A percentile compares a stretch with the other conserved stretches of the same genome.
Conservation (phyloP, 371 early-diverging fungal genomes). For the Actinomucor elegans region DNA sequence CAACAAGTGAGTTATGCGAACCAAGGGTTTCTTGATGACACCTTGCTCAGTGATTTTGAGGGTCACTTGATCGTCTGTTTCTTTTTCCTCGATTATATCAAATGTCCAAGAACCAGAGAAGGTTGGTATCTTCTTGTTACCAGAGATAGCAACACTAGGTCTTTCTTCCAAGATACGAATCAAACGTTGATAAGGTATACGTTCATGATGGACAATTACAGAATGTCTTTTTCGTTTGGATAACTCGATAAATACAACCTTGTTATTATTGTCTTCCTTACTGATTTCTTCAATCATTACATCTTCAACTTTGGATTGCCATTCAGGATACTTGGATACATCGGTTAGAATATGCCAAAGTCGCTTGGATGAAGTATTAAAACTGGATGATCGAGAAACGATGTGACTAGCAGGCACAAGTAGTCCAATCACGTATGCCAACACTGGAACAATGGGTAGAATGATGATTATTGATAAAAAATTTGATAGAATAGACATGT, state of each 20-base stretch:
- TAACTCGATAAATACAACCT: slow-evolving; percentile 29
- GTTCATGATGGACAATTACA: slow-evolving; percentile 33
- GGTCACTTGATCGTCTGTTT: slow-evolving; percentile 13
- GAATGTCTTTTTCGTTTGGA: slow-evolving; percentile 27
- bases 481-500: too few relatives aligned
- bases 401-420: slow-evolving; percentile 22
- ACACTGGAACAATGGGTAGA: slow-evolving; percentile 4
- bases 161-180: slow-evolving; percentile 37
- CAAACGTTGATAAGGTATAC: slow-evolving; percentile 14
- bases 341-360: slow-evolving; percentile 35
- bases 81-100: slow-evolving; percentile 22
- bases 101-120: slow-evolving; percentile 37
- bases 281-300: slow-evolving; percentile 12
- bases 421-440: slow-evolving; percentile 17
- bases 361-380: slow-evolving; percentile 14
- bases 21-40: slow-evolving; percentile 41
- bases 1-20: slow-evolving; percentile 34
- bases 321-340: slow-evolving; percentile 30
- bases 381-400: slow-evolving; percentile 5
- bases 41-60: slow-evolving; percentile 47
- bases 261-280: slow-evolving; percentile 5
- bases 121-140: slow-evolving; percentile 17
- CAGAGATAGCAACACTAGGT: background rate
- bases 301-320: slow-evolving; percentile 35
- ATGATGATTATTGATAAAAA: too few relatives aligned